Base-by-base conservation (phyloP, 73 alveolate genomes). In the Stentor roeselii region DNA sequence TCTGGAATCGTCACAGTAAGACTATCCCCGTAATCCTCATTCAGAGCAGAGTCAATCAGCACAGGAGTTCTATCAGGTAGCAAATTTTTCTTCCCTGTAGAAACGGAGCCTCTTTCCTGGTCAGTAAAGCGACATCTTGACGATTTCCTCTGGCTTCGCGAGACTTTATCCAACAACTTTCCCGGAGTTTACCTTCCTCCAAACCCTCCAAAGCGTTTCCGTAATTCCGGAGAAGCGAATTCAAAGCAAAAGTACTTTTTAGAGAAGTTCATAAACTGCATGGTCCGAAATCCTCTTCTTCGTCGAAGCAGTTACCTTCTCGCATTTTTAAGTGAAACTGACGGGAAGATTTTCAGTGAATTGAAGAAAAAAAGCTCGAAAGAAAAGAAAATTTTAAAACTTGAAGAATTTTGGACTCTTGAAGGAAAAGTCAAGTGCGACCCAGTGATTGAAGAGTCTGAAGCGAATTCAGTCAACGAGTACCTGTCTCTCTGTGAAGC, bases 151-250 rank as follows among this genome's bases (percentile, higher is more conserved):
- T 80, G 88, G 85, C 83, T 94, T 59, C 89, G 98, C 83, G 77
- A 83, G 42, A 76, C 78, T 14, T 61, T 94, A 36, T 41, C 60
- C 27, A 84, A 85, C 38, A 86, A 92, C 41, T 94, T 92, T 88
- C 95, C 97, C 0, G 93, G 98, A 4, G 95, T 90, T 60, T 78
- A 60, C 39, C 83, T 94, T 34, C 98, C 98, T 0, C 96, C 97
- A 27, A 78, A 89, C 74, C 96, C 93, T 0, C 95, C 92, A 3
- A 92, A 92, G 84, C 74, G 74, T 58, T 58, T 58, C 27, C 15
- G 2, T 21, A 58, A 58, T 2, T n/a, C 27, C 35, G 27, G 15
- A 31, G 74, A 58, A 0, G 27, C 74, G 27, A 58, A 58, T 58
- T 0, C 35, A 58, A 58, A 58, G 27, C 35, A 58, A 21, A n/a